A percentile compares a stretch with the other conserved stretches of the same genome.
Evolutionary conservation across 2,329 filamentous ascomycete genomes (phyloP).

Genomic region (Trichoderma endophyticum): DNA sequence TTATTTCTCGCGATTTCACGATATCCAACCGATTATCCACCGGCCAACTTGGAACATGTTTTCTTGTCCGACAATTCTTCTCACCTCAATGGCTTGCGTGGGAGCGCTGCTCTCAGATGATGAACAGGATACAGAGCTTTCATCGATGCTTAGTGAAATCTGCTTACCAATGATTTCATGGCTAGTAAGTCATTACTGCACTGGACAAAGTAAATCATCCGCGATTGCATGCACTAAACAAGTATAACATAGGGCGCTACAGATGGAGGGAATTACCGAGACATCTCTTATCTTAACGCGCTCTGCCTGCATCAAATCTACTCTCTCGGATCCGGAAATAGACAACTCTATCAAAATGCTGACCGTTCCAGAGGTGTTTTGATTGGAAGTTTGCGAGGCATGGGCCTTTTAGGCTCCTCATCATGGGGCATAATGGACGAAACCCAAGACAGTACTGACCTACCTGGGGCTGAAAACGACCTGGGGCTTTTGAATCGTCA

Average conservation of each 20-base stretch:
- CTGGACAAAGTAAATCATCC: not conserved
- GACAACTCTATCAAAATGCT: not conserved
- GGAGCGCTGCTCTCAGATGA: not conserved
- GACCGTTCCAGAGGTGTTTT: not conserved
- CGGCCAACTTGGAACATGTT: not conserved
- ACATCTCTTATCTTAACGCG: not conserved
- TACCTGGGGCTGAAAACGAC: not conserved
- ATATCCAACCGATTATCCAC: not conserved
- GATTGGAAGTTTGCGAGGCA: not conserved
- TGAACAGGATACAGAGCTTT: not conserved
- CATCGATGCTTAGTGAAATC: not conserved
- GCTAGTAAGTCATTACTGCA: not conserved
- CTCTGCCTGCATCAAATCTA: not conserved
- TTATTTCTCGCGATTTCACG: not conserved
- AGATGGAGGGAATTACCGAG: not conserved
- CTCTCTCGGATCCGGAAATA: not conserved
- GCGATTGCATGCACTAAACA: not conserved
- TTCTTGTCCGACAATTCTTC: not conserved
- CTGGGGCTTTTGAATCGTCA: not conserved
- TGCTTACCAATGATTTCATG: not conserved
- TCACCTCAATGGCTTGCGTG: not conserved
- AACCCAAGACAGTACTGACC: not conserved
- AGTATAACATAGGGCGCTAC: not conserved
- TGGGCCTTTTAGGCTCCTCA: not conserved
- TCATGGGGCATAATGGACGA: not conserved